Conservation (phyloP, 257 asterid genomes). For the Primulina eburnea region DNA sequence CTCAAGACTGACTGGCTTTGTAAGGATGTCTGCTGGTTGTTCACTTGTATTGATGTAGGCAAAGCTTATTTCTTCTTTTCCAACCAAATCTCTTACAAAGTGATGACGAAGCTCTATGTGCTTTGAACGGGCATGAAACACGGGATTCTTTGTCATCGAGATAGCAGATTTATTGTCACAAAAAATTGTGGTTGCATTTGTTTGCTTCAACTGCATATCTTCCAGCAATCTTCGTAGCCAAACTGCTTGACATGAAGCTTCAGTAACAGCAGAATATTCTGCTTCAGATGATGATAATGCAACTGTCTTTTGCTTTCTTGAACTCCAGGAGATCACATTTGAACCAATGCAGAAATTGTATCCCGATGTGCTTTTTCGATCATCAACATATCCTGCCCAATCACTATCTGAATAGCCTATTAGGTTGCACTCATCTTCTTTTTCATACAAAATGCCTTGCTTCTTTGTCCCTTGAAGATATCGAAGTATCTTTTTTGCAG, state of each 20-base stretch:
- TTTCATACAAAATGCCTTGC: background rate
- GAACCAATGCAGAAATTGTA: background rate
- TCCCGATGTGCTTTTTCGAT: background rate
- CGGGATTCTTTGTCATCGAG: background rate
- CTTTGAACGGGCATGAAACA: background rate
- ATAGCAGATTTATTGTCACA: background rate
- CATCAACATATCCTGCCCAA: background rate
- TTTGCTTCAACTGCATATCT: background rate
- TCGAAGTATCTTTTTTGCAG: conserved; percentile 8
- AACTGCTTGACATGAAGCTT: background rate
- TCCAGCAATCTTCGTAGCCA: background rate
- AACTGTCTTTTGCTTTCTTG: background rate
- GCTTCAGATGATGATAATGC: background rate
- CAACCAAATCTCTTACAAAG: background rate
- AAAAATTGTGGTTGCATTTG: background rate
- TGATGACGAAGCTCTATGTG: background rate
- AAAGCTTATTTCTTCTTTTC: background rate
- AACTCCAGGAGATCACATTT: background rate
- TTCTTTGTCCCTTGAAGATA: conserved; percentile 1
- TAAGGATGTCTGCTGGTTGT: background rate
- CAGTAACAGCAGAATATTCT: background rate
- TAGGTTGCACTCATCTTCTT: background rate
- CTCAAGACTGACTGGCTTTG: background rate
- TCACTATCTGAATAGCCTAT: background rate
- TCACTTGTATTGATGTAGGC: background rate